Percentiles rank a stretch among this genome's conserved stretches.
Conservation (phyloP, 148 eudicot genomes). For the Euryodendron excelsum region DNA sequence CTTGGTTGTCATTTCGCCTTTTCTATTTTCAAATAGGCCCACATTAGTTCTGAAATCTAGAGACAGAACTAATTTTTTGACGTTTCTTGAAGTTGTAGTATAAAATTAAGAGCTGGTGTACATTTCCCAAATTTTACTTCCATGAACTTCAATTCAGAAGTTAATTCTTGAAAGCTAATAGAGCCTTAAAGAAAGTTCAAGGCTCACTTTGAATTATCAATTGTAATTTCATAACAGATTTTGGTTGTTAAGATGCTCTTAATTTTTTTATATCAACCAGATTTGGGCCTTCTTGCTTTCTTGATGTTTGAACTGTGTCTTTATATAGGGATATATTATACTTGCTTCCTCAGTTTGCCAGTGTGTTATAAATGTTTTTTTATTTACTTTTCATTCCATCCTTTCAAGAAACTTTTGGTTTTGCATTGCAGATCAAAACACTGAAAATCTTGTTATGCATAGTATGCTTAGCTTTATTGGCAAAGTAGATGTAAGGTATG, state of each 20-base stretch:
- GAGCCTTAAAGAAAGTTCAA: background rate
- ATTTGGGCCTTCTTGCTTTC: background rate
- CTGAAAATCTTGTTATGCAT: slow-evolving; percentile 52
- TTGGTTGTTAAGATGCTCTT: background rate
- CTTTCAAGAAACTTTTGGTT: background rate
- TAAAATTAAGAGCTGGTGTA: background rate
- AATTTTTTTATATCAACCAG: background rate
- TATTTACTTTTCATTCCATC: background rate
- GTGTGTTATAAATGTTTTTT: background rate
- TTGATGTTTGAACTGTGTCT: background rate
- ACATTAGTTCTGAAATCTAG: background rate
- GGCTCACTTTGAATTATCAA: background rate
- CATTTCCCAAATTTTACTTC: background rate
- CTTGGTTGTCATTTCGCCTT: no score
- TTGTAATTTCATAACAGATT: background rate
- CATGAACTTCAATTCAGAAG: background rate
- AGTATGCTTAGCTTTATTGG: slow-evolving; percentile 65
- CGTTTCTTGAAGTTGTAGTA: background rate
- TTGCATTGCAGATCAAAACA: slow-evolving; percentile 52
- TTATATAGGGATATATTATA: background rate
- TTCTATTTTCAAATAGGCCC: background rate
- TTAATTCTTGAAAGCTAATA: background rate
- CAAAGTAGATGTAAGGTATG: slow-evolving; percentile 80
- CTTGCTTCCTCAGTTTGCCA: background rate
- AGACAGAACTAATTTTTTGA: background rate